These are phyloP conservation scores for Colletotrichum echinochloae DNA, from an alignment of 2,329 filamentous ascomycete genomes.

Conservation along the genomic window DNA sequence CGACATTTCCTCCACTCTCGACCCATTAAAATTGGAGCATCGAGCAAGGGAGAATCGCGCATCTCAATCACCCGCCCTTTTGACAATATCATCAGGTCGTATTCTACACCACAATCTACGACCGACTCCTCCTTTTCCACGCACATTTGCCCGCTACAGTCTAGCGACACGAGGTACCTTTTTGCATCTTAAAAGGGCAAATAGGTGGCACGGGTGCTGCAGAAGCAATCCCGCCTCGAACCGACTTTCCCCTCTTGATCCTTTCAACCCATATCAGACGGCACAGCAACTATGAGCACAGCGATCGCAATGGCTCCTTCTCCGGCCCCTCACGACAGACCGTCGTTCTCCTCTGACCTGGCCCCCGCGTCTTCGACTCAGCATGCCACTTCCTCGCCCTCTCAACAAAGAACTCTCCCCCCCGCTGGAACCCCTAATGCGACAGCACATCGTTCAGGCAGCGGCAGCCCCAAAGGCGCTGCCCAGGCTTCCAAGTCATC, in stretches of 20 bases:
- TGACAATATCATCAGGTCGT: conserved; percentile 31
- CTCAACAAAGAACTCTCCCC: conserved; percentile 57
- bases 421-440: conserved; percentile 57
- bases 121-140: not conserved
- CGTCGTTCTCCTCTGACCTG: conserved; percentile 66
- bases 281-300: conserved; percentile 68
- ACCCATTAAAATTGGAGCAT: conserved; percentile 35
- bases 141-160: not conserved
- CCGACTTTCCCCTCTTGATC: not conserved
- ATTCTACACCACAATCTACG: conserved; percentile 6
- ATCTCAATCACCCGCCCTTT: conserved; percentile 30
- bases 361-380: conserved; percentile 48
- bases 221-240: conserved; percentile 27
- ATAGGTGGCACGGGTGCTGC: conserved; percentile 23
- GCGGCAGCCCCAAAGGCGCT: conserved; percentile 64
- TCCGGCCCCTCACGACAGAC: conserved; percentile 74
- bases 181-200: conserved; percentile 23
- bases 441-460: conserved; percentile 61
- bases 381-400: conserved; percentile 56
- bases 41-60: conserved; percentile 38
- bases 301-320: conserved; percentile 77
- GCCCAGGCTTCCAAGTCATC: conserved; percentile 63
- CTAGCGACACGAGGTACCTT: conserved; percentile 12
- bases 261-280: conserved; percentile 1
- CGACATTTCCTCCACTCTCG: conserved; percentile 30